Evolutionary conservation across 176 grass and related monocot species (phyloP).

Genomic region (Aegilops umbellulata): DNA sequence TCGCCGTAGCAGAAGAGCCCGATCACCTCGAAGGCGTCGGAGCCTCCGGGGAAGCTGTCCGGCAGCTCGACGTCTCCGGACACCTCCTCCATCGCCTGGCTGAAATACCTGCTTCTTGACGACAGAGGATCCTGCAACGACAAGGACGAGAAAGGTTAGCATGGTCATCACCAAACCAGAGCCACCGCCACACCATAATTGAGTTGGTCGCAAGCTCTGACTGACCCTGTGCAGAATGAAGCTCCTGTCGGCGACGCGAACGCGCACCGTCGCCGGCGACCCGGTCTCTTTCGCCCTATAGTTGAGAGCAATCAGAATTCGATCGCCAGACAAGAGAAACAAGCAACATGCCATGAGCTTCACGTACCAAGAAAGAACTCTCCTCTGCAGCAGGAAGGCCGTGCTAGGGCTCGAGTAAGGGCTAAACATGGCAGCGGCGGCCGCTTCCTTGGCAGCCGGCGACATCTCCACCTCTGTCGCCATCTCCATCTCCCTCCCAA

Average conservation of each 20-base stretch:
- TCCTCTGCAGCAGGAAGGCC: slow-evolving; percentile 60
- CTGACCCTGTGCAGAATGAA: slow-evolving; percentile 75
- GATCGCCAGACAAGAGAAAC: not conserved
- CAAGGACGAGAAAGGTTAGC: not conserved
- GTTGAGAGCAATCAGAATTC: not conserved
- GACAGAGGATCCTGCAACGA: slow-evolving; percentile 50
- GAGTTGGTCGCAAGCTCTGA: not conserved
- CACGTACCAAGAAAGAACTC: slow-evolving; percentile 67
- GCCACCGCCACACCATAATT: not conserved
- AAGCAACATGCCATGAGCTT: not conserved
- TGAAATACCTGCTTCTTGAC: slow-evolving; percentile 66
- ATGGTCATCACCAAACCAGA: not conserved
- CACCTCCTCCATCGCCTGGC: slow-evolving; percentile 28
- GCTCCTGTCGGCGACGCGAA: slow-evolving; percentile 48
- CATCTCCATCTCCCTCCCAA: slow-evolving; percentile 15
- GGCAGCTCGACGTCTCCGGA: slow-evolving; percentile 54
- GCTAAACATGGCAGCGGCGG: slow-evolving; percentile 32
- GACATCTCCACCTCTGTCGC: slow-evolving; percentile 46
- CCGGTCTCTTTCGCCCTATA: slow-evolving; percentile 68
- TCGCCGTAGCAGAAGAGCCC: slow-evolving; percentile 78
- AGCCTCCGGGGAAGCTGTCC: slow-evolving; percentile 52
- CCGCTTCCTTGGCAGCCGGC: slow-evolving; percentile 38
- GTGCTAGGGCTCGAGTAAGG: slow-evolving; percentile 65
- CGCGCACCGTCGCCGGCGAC: slow-evolving; percentile 47
- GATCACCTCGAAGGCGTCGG: slow-evolving; percentile 73